These are phyloP conservation scores for Dimargaris cristalligena DNA, from an alignment of 192 early-diverging fungal genomes.

Conservation along the genomic window DNA sequence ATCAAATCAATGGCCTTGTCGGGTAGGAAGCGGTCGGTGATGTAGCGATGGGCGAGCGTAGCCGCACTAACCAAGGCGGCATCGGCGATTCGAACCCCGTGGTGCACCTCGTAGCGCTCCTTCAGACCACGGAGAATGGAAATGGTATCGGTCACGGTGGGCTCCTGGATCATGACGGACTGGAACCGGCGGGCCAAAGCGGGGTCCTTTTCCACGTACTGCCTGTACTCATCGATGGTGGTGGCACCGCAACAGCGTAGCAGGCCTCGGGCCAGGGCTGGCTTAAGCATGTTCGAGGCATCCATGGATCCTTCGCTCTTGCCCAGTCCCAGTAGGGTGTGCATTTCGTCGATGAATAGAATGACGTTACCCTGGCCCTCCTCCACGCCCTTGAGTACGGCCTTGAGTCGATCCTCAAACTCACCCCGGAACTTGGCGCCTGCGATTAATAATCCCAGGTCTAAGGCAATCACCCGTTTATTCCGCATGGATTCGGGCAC, in stretches of 20 bases:
- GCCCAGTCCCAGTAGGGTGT: conserved; percentile 55
- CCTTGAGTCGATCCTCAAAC: conserved; percentile 68
- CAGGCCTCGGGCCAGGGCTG: conserved; percentile 52
- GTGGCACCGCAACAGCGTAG: conserved; percentile 63
- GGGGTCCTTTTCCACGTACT: conserved; percentile 54
- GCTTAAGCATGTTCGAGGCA: conserved; percentile 66
- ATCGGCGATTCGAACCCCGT: conserved; percentile 62
- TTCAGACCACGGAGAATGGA: conserved; percentile 63
- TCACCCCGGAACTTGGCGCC: conserved; percentile 48
- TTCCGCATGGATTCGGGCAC: conserved; percentile 65
- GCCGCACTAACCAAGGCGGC: conserved; percentile 54
- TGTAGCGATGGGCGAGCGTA: conserved; percentile 53
- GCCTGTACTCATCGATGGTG: conserved; percentile 63
- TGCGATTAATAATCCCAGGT: conserved; percentile 40
- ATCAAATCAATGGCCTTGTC: conserved; percentile 73
- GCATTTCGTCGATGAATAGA: conserved; percentile 68
- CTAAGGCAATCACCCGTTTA: conserved; percentile 50
- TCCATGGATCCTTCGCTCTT: conserved; percentile 64
- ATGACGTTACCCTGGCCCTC: conserved; percentile 57
- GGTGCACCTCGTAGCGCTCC: conserved; percentile 60
- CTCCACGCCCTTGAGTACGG: conserved; percentile 49
- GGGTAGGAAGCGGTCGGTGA: conserved; percentile 50
- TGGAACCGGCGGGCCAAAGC: conserved; percentile 66
- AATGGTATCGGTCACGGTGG: conserved; percentile 48
- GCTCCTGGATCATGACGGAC: conserved; percentile 53